Percentiles rank a stretch among this genome's conserved stretches.
phyloP scores from a whole-genome alignment of 176 grass and related monocot genomes.

The Neostapfia colusana region DNA sequence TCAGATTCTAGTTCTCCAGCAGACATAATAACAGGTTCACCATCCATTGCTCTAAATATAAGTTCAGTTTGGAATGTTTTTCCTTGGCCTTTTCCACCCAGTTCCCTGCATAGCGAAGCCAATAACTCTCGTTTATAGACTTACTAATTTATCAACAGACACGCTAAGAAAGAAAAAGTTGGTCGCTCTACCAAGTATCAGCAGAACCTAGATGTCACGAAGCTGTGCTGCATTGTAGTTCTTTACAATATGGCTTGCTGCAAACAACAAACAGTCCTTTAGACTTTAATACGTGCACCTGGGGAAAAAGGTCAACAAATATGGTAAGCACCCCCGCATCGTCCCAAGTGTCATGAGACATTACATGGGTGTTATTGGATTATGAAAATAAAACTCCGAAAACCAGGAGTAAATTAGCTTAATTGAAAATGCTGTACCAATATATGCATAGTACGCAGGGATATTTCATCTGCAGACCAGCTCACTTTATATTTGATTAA shows the following conservation, averaged over 20 bases:
- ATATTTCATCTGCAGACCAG: neutral
- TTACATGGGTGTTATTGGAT: constrained; percentile 7
- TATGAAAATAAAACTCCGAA: neutral
- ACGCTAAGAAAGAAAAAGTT: constrained; percentile 6
- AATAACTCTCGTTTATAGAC: neutral
- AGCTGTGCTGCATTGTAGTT: constrained; percentile 68
- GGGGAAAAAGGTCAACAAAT: constrained; percentile 27
- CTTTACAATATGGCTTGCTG: constrained; percentile 91
- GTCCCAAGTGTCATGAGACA: constrained; percentile 4
- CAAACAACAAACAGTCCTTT: constrained; percentile 60
- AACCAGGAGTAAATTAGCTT: neutral
- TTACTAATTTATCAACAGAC: constrained; percentile 14
- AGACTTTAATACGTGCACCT: constrained; percentile 44
- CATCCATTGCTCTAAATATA: constrained; percentile 86
- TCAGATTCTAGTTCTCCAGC: constrained; percentile 94
- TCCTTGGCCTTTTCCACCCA: constrained; percentile 97
- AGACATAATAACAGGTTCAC: constrained; percentile 95
- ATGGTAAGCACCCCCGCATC: constrained; percentile 1
- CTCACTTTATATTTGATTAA: neutral
- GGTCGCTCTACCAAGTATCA: constrained; percentile 73
- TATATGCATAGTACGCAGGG: neutral
- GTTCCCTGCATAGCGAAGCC: constrained; percentile 53
- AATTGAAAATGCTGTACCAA: neutral
- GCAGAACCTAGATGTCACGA: constrained; percentile 73
- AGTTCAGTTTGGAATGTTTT: constrained; percentile 98